Evolutionary conservation across 495 filamentous ascomycete species (phyloP).

Genomic region (Hyaloscypha finlandica): DNA sequence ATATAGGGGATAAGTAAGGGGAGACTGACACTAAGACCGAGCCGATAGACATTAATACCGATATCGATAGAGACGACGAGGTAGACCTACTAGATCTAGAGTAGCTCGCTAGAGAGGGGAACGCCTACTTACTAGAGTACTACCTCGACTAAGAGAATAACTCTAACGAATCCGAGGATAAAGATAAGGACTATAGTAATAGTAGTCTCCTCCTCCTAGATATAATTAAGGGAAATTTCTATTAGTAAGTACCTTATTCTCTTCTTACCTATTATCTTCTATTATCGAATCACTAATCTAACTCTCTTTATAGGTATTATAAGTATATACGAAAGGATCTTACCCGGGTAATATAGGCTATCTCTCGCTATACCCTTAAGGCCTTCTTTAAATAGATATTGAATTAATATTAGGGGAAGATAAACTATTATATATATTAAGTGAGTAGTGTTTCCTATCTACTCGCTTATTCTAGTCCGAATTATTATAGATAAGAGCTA

Average conservation of each 20-base stretch:
- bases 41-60: not conserved
- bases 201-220: conserved; percentile 36
- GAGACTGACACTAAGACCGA: not conserved
- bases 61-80: conserved; percentile 22
- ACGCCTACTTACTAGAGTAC: conserved; percentile 40
- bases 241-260: conserved; percentile 33
- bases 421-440: conserved; percentile 32
- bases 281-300: conserved; percentile 20
- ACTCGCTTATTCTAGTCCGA: conserved; percentile 9
- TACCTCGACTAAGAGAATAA: conserved; percentile 39
- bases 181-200: conserved; percentile 40
- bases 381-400: conserved; percentile 39
- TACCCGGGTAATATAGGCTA: conserved; percentile 23
- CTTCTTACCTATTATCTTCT: conserved; percentile 12
- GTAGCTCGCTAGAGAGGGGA: conserved; percentile 27
- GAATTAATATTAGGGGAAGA: conserved; percentile 37
- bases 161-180: conserved; percentile 41
- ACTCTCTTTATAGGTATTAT: conserved; percentile 34
- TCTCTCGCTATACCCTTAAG: conserved; percentile 33
- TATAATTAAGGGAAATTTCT: conserved; percentile 20
- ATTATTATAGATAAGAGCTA: conserved; percentile 14
- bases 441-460: conserved; percentile 31
- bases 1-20: conserved; percentile 20
- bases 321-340: conserved; percentile 34
- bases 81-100: conserved; percentile 16